Evolutionary conservation across 2,329 filamentous ascomycete genomes (phyloP), one percentile per base, ranked within the genome.

Genomic region (Phaeomoniella chlamydospora): DNA sequence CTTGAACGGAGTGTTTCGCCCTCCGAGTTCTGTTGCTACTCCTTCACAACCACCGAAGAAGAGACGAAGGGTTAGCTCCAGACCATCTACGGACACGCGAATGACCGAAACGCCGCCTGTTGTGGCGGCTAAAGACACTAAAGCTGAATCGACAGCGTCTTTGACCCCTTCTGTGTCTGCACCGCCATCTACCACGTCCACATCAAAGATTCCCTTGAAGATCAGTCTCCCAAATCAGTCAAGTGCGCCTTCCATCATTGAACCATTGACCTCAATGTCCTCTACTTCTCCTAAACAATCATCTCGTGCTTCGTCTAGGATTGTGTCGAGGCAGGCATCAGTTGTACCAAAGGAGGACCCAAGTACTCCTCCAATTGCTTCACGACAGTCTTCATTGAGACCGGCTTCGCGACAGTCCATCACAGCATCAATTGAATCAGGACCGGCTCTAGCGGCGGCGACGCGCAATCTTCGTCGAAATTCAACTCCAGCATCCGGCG

Each of bases 361-460:
- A n/a, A 9, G 9, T n/a, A 6, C 22, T 26, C 22, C 22, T 6
- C 22, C 22, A 26, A 26, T 26, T 26, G 22, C 9, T 9, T 26
- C 22, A 9, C 22, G 22, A 26, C 22, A 26, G n/a, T n/a, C 22
- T n/a, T 26, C 22, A 9, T 6, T n/a, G 6, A 6, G n/a, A 26
- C 22, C 22, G n/a, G 6, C n/a, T 6, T 32, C 31, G 6, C 31
- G 14, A 6, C 41, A 39, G 26, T 42, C 44, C 19, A 33, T 36
- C 9, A 40, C 39, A 15, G 38, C 31, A 9, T 36, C 43, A 10
- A 19, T 33, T 11, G 42, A 44, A 15, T 35, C 42, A 15, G 59
- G 41, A 62, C 59, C 37, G 50, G 54, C 4, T 9, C n/a, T n/a
- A n/a, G 62, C 58, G 0, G 57, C 58, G 13, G 55, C 54, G 2